These are phyloP conservation scores for Botrytis cinerea DNA, from an alignment of 2,329 filamentous ascomycete species.

Conservation along the genomic window DNA sequence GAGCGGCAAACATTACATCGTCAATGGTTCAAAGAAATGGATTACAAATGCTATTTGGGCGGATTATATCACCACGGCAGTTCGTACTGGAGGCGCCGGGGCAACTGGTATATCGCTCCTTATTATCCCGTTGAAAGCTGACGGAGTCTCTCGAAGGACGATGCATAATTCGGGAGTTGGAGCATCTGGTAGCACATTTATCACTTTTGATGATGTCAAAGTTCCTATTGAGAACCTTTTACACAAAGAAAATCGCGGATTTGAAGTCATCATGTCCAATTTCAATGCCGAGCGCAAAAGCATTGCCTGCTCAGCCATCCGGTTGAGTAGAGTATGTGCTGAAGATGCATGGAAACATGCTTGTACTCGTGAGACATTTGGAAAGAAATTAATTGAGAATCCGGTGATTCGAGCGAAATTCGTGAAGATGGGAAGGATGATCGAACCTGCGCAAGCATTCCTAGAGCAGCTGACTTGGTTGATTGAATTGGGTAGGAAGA, in stretches of 20 bases:
- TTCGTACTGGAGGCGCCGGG: constrained; percentile 58
- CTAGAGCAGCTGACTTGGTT: constrained; percentile 59
- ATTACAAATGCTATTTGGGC: constrained; percentile 65
- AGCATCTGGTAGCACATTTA: constrained; percentile 58
- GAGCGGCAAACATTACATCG: constrained; percentile 56
- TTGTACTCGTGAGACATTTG: constrained; percentile 57
- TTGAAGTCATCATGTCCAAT: constrained; percentile 60
- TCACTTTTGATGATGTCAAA: constrained; percentile 56
- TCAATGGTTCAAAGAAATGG: constrained; percentile 71
- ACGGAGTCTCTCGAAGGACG: constrained; percentile 54
- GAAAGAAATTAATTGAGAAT: constrained; percentile 57
- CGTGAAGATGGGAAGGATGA: constrained; percentile 57
- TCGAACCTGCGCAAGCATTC: constrained; percentile 64
- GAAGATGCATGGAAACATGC: constrained; percentile 56
- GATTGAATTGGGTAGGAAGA: constrained; percentile 35
- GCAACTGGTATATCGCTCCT: constrained; percentile 57
- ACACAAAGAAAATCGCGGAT: constrained; percentile 56
- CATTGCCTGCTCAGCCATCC: constrained; percentile 57
- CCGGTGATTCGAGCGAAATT: constrained; percentile 63
- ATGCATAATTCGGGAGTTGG: constrained; percentile 69
- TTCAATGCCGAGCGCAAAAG: constrained; percentile 62
- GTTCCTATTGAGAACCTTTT: constrained; percentile 57
- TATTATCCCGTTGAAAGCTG: constrained; percentile 53
- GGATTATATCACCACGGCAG: constrained; percentile 62
- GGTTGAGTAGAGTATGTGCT: constrained; percentile 57